These are phyloP conservation scores for Sechiopsis laciniata DNA, from an alignment of 306 rosid genomes.

Conservation along the genomic window DNA sequence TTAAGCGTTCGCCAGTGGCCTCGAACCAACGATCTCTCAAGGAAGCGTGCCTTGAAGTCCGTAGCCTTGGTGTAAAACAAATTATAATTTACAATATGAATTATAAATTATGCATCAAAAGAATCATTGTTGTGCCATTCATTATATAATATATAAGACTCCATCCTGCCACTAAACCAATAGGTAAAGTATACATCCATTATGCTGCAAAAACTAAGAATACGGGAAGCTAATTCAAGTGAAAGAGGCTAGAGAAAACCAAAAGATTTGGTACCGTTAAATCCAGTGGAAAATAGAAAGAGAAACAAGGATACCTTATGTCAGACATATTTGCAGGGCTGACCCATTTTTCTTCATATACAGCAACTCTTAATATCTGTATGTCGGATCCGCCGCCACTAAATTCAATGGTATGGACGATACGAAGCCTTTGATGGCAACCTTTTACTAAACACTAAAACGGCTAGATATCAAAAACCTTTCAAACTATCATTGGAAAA, in stretches of 20 bases:
- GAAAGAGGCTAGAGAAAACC: background rate
- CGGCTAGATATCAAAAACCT: slow-evolving; percentile 8
- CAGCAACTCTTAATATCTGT: slow-evolving; percentile 83
- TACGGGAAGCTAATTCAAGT: background rate
- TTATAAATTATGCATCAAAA: background rate
- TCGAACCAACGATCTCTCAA: too few relatives aligned
- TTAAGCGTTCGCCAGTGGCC: too few relatives aligned
- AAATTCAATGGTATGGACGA: slow-evolving; percentile 85
- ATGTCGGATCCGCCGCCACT: slow-evolving; percentile 71
- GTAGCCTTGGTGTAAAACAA: background rate
- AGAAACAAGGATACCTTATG: slow-evolving; percentile 46
- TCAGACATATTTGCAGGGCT: slow-evolving; percentile 52
- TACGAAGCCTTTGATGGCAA: slow-evolving; percentile 83
- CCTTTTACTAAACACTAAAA: slow-evolving; percentile 86
- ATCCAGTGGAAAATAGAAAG: slow-evolving; percentile 11
- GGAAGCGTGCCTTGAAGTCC: too few relatives aligned
- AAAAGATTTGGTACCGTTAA: background rate
- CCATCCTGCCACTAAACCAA: background rate
- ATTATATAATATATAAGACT: background rate
- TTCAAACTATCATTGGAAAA: background rate
- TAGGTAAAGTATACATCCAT: background rate
- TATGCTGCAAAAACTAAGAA: background rate
- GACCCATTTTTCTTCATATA: slow-evolving; percentile 87
- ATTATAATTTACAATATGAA: background rate
- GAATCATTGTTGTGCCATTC: background rate